A percentile compares a stretch with the other conserved stretches of the same genome.
phyloP scores from a whole-genome alignment of 306 rosid genomes.

The Sphenostylis stenocarpa region DNA sequence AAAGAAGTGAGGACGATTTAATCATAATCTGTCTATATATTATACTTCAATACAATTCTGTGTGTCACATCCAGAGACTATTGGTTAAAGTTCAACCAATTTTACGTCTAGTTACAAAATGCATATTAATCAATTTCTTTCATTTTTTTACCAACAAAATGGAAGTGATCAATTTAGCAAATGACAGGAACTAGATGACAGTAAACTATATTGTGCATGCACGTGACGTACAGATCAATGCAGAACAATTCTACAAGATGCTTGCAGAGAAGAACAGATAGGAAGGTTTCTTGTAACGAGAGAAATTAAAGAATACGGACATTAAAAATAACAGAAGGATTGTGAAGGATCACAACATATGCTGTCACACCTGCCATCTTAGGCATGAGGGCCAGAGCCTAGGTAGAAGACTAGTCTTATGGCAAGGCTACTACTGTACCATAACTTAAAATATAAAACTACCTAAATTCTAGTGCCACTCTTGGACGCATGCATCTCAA shows the following conservation, averaged over 20 bases:
- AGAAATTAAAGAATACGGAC: constrained; percentile 15
- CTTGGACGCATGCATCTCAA: constrained; percentile 40
- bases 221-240: background rate
- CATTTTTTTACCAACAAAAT: background rate
- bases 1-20: background rate
- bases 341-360: background rate
- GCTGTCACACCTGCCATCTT: constrained; percentile 18
- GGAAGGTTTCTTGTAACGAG: background rate
- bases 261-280: background rate
- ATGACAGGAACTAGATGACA: background rate
- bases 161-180: background rate
- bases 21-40: background rate
- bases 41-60: background rate
- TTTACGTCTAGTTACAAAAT: background rate
- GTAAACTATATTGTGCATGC: background rate
- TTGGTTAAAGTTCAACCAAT: background rate
- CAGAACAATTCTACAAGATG: background rate
- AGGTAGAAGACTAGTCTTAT: background rate
- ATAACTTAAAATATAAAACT: constrained; percentile 24
- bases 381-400: constrained; percentile 21
- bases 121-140: background rate
- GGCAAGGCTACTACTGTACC: background rate
- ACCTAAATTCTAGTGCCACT: constrained; percentile 33
- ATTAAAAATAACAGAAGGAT: background rate
- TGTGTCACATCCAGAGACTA: background rate